These are phyloP conservation scores for Begonia fuchsioides DNA, from an alignment of 306 rosid genomes.

Conservation along the genomic window DNA sequence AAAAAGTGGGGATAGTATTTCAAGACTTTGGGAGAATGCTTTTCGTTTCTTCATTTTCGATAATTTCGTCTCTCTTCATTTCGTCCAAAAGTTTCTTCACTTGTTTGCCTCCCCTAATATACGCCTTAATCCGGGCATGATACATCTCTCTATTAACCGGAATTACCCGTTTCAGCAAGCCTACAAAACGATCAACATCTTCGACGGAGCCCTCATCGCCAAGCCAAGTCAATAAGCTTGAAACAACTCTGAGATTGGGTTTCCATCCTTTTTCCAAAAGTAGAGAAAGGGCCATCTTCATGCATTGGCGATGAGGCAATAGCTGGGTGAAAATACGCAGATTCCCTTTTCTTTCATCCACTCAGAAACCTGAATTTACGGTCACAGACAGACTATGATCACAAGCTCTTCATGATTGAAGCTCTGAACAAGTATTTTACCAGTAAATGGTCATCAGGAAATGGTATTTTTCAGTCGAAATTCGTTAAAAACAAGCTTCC, in stretches of 20 bases:
- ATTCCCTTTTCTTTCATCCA: constrained; percentile 68
- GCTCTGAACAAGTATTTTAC: not conserved
- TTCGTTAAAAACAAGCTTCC: not conserved
- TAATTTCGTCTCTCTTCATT: constrained; percentile 39
- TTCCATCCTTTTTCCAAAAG: constrained; percentile 32
- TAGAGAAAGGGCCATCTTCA: constrained; percentile 34
- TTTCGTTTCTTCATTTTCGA: constrained; percentile 25
- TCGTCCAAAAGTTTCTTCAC: constrained; percentile 26
- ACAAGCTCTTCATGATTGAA: too few species aligned
- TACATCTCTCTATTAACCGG: constrained; percentile 34
- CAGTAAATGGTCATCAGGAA: not conserved
- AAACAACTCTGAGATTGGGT: constrained; percentile 27
- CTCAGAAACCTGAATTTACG: constrained; percentile 59
- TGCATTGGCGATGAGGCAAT: too few species aligned
- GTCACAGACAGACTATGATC: not conserved
- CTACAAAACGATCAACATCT: constrained; percentile 45
- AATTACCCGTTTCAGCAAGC: constrained; percentile 22
- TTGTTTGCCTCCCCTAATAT: constrained; percentile 37
- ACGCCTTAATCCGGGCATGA: constrained; percentile 38
- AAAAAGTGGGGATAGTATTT: not conserved
- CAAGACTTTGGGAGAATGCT: constrained; percentile 18
- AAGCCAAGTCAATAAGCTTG: constrained; percentile 37
- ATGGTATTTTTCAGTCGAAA: not conserved
- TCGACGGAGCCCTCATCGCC: constrained; percentile 40
- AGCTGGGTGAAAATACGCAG: constrained; percentile 51